Conservation (phyloP, 1,139 yeast species). For the Casaregolazyma lundiana region DNA sequence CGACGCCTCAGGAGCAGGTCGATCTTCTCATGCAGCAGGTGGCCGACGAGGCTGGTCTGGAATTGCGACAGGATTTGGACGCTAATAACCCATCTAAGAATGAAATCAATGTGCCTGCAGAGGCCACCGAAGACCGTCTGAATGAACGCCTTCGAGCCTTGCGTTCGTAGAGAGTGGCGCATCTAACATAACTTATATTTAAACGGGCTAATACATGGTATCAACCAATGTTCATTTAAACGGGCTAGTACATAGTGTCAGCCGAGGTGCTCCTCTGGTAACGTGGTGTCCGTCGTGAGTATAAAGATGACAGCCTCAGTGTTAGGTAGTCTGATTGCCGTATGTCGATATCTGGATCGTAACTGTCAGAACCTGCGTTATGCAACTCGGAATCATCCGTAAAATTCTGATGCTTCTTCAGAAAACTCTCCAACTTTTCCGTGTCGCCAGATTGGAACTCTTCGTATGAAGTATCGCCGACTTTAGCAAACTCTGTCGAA, state of each 20-base stretch:
- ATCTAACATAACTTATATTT: no score
- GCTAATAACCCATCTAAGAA: constrained; percentile 35
- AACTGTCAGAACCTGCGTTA: neutral
- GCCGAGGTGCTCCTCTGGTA: neutral
- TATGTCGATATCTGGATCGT: neutral
- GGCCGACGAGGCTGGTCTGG: constrained; percentile 97
- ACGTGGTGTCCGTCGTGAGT: neutral
- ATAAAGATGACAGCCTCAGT: neutral
- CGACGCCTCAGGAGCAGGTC: constrained; percentile 94
- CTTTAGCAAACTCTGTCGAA: constrained; percentile 9
- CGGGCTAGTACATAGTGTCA: neutral
- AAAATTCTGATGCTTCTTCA: neutral
- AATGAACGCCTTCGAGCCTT: constrained; percentile 87
- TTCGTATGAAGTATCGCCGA: constrained; percentile 13
- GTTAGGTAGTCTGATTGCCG: neutral
- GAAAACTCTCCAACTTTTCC: neutral
- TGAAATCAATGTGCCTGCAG: constrained; percentile 44
- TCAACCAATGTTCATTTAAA: neutral
- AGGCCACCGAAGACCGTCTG: constrained; percentile 79
- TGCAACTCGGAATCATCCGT: constrained; percentile 1
- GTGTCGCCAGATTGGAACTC: constrained; percentile 6
- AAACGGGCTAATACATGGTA: neutral
- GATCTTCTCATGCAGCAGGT: constrained; percentile 87
- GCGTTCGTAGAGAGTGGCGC: constrained; percentile 41
- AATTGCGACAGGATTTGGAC: constrained; percentile 76